Evolutionary conservation across 208 protist genomes (phyloP).

Genomic region (Trypanosoma vivax): DNA sequence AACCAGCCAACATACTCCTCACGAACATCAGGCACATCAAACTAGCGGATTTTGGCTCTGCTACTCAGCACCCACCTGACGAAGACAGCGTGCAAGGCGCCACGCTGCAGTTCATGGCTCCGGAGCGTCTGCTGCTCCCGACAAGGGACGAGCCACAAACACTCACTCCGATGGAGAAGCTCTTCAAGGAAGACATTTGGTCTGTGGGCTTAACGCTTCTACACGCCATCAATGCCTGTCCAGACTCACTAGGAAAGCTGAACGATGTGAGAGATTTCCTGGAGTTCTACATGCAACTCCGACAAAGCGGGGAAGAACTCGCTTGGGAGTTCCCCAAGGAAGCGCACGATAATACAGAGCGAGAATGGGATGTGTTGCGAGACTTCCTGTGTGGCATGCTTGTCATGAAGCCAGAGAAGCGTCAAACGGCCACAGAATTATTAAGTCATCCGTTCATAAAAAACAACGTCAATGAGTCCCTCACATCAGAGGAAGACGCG

Average conservation of each 20-base stretch:
- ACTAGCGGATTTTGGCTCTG: constrained; percentile 70
- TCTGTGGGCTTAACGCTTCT: constrained; percentile 27
- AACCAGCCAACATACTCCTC: constrained; percentile 91
- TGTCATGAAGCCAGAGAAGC: constrained; percentile 25
- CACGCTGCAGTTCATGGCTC: constrained; percentile 54
- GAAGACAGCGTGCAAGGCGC: constrained; percentile 30
- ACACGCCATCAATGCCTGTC: constrained; percentile 14
- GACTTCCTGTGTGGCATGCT: constrained; percentile 78
- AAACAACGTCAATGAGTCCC: neutral
- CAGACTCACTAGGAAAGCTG: constrained; percentile 3
- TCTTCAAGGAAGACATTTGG: neutral
- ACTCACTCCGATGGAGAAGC: constrained; percentile 33
- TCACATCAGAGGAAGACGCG: neutral
- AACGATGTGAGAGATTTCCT: constrained; percentile 13
- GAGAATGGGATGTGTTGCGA: neutral
- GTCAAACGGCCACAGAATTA: constrained; percentile 52
- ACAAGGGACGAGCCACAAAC: constrained; percentile 15
- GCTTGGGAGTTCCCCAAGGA: constrained; percentile 6
- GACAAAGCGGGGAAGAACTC: constrained; percentile 14
- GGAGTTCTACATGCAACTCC: constrained; percentile 16
- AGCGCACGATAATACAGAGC: neutral
- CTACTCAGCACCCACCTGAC: constrained; percentile 13
- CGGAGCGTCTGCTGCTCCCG: constrained; percentile 48
- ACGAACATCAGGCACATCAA: constrained; percentile 40
- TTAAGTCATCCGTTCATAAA: constrained; percentile 43